phyloP scores from a whole-genome alignment of 768 basidiomycete genomes.

The Amanita brunnescens region DNA sequence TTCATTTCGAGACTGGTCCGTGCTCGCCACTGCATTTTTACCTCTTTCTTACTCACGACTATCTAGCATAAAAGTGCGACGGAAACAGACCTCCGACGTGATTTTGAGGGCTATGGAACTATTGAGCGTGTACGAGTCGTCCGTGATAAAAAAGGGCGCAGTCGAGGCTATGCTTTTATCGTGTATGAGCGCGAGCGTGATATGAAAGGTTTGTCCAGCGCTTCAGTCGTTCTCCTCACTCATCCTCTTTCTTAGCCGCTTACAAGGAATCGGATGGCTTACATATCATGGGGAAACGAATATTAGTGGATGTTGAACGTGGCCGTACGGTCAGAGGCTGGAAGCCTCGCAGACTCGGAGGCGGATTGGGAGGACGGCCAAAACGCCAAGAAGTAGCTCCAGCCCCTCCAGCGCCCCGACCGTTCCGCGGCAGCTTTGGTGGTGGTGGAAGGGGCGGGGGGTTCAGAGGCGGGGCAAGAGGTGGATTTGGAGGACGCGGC shows the following conservation, averaged over 20 bases:
- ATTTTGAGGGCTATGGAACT: constrained; percentile 92
- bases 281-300: constrained; percentile 91
- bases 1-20: constrained; percentile 88
- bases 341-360: constrained; percentile 94
- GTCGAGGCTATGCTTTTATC: constrained; percentile 91
- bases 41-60: constrained; percentile 9
- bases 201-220: constrained; percentile 78
- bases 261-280: constrained; percentile 99
- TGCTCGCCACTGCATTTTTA: constrained; percentile 11
- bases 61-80: constrained; percentile 83
- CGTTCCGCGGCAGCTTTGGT: constrained; percentile 38
- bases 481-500: constrained; percentile 27
- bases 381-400: constrained; percentile 48
- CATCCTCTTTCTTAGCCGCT: constrained; percentile 46
- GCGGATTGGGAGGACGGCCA: constrained; percentile 98
- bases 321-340: constrained; percentile 97
- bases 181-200: constrained; percentile 98
- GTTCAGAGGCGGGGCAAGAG: constrained; percentile 28
- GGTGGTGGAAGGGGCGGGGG: constrained; percentile 31
- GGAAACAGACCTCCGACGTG: constrained; percentile 85
- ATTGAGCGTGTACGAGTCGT: constrained; percentile 94
- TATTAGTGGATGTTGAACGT: constrained; percentile 96
- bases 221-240: constrained; percentile 9
- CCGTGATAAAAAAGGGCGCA: constrained; percentile 79
- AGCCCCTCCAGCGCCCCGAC: constrained; percentile 27